Evolutionary conservation across 78 protist species (phyloP).

Genomic region (Dictyostelium intermedium): DNA sequence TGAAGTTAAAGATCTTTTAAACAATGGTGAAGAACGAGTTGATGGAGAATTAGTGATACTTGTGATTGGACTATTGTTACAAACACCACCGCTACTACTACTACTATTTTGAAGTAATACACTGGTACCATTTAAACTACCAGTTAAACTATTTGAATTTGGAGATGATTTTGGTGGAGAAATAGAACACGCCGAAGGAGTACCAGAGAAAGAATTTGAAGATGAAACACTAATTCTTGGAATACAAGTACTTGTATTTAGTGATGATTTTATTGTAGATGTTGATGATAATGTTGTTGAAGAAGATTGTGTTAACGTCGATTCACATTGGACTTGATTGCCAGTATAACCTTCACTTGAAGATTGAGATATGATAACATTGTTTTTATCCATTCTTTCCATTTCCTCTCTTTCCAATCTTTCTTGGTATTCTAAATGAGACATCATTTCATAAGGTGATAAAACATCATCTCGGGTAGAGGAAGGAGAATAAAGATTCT

Average conservation of each 20-base stretch:
- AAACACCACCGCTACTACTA: neutral
- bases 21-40: neutral
- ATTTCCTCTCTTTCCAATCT: constrained; percentile 17
- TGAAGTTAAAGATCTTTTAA: neutral
- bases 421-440: constrained; percentile 42
- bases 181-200: neutral
- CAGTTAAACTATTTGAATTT: neutral
- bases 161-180: neutral
- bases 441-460: neutral
- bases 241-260: neutral
- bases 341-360: neutral
- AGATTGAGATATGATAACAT: neutral
- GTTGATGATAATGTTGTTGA: neutral
- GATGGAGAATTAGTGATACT: neutral
- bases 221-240: neutral
- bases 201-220: neutral
- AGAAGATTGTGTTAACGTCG: neutral
- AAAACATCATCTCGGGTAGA: neutral
- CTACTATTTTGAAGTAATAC: neutral
- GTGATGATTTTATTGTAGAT: neutral
- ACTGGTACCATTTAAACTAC: neutral
- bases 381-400: constrained; percentile 21
- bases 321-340: neutral
- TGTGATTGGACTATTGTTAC: neutral
- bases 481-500: neutral